A percentile compares a stretch with the other conserved stretches of the same genome.
Evolutionary conservation across 352 stramenopile species (phyloP).

Genomic region (Phytophthora sojae): DNA sequence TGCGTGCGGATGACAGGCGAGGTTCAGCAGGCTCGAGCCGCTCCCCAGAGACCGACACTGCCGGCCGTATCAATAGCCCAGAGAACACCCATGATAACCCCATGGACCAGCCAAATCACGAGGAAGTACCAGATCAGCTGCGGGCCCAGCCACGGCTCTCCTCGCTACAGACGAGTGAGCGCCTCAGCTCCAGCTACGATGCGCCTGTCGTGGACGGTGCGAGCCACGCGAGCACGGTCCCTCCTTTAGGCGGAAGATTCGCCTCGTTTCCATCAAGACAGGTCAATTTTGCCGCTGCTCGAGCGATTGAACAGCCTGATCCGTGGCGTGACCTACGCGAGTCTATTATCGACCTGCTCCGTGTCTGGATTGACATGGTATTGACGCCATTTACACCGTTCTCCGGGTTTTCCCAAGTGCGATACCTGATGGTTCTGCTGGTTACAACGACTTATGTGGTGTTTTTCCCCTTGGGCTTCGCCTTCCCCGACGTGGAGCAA

Average conservation of each 20-base stretch:
- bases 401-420: constrained; percentile 25
- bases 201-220: neutral
- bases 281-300: neutral
- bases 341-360: neutral
- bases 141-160: neutral
- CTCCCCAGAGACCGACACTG: neutral
- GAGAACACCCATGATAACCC: neutral
- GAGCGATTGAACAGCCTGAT: neutral
- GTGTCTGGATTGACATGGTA: neutral
- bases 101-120: neutral
- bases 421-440: constrained; percentile 27
- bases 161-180: neutral
- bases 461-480: constrained; percentile 45
- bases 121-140: neutral
- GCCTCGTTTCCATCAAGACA: neutral
- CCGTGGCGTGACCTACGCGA: neutral
- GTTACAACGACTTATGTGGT: constrained; percentile 38
- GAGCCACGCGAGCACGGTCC: neutral
- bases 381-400: constrained; percentile 35
- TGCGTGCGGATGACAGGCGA: neutral
- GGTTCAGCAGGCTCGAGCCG: neutral
- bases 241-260: neutral
- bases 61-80: neutral
- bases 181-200: neutral
- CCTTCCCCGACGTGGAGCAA: constrained; percentile 33